Conservation (phyloP, 352 stramenopile species). For the Globisporangium rhizosaccharum region DNA sequence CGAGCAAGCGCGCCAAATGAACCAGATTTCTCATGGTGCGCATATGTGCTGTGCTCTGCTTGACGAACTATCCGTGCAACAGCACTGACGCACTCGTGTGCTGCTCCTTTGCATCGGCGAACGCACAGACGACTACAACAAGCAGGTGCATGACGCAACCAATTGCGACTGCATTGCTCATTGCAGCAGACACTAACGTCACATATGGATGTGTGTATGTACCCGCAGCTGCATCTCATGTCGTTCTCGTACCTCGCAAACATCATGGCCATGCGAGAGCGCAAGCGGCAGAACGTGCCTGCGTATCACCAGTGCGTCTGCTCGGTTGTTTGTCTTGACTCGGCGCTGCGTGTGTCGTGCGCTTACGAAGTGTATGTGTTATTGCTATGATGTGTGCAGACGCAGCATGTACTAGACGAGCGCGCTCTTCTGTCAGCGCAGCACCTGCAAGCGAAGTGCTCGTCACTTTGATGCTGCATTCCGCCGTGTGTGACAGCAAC, state of each 20-base stretch:
- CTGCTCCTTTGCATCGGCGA: neutral
- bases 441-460: neutral
- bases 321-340: neutral
- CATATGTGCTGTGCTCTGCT: neutral
- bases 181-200: neutral
- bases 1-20: conserved; percentile 32
- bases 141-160: conserved; percentile 20
- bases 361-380: neutral
- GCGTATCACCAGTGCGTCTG: conserved; percentile 15
- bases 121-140: conserved; percentile 38
- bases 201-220: neutral
- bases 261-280: conserved; percentile 44
- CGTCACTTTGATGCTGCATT: neutral
- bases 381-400: conserved; percentile 8
- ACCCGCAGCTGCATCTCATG: conserved; percentile 32
- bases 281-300: conserved; percentile 24
- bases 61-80: neutral
- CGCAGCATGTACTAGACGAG: conserved; percentile 39
- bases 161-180: neutral
- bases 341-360: neutral
- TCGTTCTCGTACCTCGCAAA: conserved; percentile 51
- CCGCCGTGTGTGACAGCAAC: neutral
- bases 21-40: conserved; percentile 36
- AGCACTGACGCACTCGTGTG: too few relatives aligned
- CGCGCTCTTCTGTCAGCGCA: neutral